Evolutionary conservation across 2,329 filamentous ascomycete genomes (phyloP).

Genomic region (Ophiostoma quercus): DNA sequence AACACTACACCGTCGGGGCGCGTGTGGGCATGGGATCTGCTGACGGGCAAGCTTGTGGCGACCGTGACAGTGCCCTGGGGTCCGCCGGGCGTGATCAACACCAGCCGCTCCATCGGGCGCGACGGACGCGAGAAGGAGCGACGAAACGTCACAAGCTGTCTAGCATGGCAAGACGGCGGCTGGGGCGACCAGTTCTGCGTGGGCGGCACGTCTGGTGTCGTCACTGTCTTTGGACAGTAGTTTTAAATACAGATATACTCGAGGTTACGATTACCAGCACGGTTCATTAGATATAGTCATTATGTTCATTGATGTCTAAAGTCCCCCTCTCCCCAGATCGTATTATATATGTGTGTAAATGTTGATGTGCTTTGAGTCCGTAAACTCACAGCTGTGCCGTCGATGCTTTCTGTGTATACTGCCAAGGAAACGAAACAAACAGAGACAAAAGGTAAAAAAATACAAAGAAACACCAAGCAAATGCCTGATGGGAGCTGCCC

Average conservation of each 20-base stretch:
- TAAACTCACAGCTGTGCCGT: neutral
- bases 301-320: conserved; percentile 4
- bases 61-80: conserved; percentile 57
- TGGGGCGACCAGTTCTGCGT: conserved; percentile 62
- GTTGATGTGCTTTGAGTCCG: neutral
- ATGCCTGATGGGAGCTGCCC: neutral
- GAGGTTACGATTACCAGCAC: neutral
- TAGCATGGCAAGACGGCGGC: conserved; percentile 58
- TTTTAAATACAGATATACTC: neutral
- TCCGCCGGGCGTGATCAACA: conserved; percentile 35
- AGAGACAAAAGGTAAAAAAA: neutral
- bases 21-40: conserved; percentile 77
- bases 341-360: neutral
- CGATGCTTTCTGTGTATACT: neutral
- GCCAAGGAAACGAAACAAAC: neutral
- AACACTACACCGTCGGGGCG: conserved; percentile 47
- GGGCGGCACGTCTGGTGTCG: conserved; percentile 59
- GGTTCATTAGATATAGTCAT: neutral
- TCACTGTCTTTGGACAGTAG: conserved; percentile 54
- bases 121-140: conserved; percentile 57
- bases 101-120: conserved; percentile 51
- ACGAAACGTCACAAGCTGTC: conserved; percentile 56
- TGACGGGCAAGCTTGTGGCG: conserved; percentile 64
- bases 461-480: neutral
- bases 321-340: neutral